phyloP scores from a whole-genome alignment of 495 filamentous ascomycete species.

The Lindgomyces ingoldianus region DNA sequence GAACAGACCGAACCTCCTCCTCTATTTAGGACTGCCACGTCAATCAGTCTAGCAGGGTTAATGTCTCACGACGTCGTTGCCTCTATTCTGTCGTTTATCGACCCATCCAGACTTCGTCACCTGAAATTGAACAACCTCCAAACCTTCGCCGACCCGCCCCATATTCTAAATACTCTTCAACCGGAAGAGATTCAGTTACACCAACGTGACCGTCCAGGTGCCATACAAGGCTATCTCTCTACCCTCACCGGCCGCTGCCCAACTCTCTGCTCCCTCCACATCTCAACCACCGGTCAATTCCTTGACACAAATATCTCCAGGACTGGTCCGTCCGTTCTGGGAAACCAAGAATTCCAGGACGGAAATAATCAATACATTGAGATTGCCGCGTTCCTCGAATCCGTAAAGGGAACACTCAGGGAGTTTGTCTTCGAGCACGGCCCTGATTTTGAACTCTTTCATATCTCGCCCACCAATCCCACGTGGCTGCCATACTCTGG shows the following conservation, averaged over 20 bases:
- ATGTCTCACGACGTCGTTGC: slow-evolving; percentile 1
- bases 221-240: slow-evolving; percentile 8
- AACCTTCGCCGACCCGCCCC: not conserved
- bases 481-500: not conserved
- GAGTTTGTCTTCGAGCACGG: slow-evolving; percentile 17
- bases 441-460: slow-evolving; percentile 8
- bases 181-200: not conserved
- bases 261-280: not conserved
- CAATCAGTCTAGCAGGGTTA: slow-evolving; percentile 7
- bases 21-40: slow-evolving; percentile 6
- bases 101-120: slow-evolving; percentile 8
- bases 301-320: not conserved
- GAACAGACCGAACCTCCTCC: not conserved
- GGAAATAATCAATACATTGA: not conserved
- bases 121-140: slow-evolving; percentile 10
- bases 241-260: not conserved
- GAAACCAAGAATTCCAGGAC: not conserved
- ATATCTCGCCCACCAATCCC: not conserved
- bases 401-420: not conserved
- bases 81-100: slow-evolving; percentile 2
- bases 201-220: not conserved
- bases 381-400: slow-evolving; percentile 5
- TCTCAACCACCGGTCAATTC: slow-evolving; percentile 1
- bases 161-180: not conserved
- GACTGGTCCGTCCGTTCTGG: not conserved